These are phyloP conservation scores for Fusarium penzigii DNA, from an alignment of 2,329 filamentous ascomycete genomes.

Conservation along the genomic window DNA sequence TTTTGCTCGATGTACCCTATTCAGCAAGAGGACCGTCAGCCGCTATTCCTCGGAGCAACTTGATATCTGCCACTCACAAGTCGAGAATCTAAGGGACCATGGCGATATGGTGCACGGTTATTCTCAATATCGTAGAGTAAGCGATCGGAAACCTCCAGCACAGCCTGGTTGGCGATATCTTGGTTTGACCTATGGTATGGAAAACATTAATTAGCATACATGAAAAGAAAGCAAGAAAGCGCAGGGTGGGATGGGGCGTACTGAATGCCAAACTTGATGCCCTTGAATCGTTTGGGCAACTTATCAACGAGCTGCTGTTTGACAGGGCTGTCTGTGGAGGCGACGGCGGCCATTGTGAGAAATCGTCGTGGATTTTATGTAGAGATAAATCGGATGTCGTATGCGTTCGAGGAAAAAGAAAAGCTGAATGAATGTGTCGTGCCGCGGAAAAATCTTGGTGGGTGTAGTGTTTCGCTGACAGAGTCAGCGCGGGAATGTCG, in stretches of 20 bases:
- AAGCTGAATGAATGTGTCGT: neutral
- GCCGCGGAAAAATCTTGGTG: too few relatives aligned
- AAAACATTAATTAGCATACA: neutral
- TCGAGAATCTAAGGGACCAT: conserved; percentile 86
- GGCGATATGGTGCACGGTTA: conserved; percentile 70
- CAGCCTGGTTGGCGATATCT: conserved; percentile 93
- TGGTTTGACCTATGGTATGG: conserved; percentile 69
- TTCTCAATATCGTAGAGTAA: conserved; percentile 89
- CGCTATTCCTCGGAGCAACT: neutral
- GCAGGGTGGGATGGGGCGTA: conserved; percentile 36
- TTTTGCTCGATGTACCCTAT: conserved; percentile 82
- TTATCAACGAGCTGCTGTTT: conserved; percentile 92
- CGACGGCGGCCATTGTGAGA: conserved; percentile 10
- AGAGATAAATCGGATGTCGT: too few relatives aligned
- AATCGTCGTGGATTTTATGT: neutral
- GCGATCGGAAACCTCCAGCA: conserved; percentile 91
- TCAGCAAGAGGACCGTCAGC: neutral
- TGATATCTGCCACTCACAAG: conserved; percentile 51
- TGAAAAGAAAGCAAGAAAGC: neutral
- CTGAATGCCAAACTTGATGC: conserved; percentile 93
- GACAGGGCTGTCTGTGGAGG: conserved; percentile 40
- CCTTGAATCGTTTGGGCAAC: conserved; percentile 87
- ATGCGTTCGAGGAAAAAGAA: neutral
- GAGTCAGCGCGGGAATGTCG: neutral
- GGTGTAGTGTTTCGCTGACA: neutral